Base-by-base conservation (phyloP, 352 stramenopile genomes). In the Phytopythium oedochilum region DNA sequence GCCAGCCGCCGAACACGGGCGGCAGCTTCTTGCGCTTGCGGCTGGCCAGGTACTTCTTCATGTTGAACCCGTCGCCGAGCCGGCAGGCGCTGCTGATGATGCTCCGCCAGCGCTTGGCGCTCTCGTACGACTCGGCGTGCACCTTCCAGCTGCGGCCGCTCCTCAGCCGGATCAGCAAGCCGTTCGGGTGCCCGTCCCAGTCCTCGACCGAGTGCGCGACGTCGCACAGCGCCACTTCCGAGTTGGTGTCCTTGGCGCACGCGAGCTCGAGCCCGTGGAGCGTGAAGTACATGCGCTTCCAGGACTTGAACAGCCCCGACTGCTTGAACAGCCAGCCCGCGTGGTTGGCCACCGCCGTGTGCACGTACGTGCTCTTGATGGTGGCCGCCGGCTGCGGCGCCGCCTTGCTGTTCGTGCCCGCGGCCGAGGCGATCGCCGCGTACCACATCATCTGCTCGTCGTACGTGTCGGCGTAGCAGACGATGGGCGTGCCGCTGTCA, bases 371-470 rank as follows among this genome's bases (percentile, higher is more conserved):
- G 39, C 74, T 80, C 57, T 94, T 94, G 53, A 94, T 68, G 0
- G 69, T 73, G 28, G 43, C n/a, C 9, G 70, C 55, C 4, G 64
- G 45, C 34, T 75, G 55, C 1, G 66, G 63, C 5, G 66, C 62
- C 53, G 57, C 48, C 53, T 78, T 75, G 47, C 68, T 66, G 32
- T 86, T 89, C 17, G 73, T 70, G 22, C 62, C 73, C n/a, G 75
- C 74, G 0, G 71, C 68, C 1, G 81, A 72, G 8, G 85, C 83
- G 42, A 93, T 84, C 18, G 79, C 80, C 0, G 70, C 71, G 57
- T 91, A 90, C 85, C 85, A 95, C 11, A 92, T 68, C 79, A 90
- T 91, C 50, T 80, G 70, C 51, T 92, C 82, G 55, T 91, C 81
- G 57, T 90, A 92, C 17, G 80, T 78, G 32, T 92, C 78, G 1